phyloP scores from a whole-genome alignment of 495 filamentous ascomycete species.

The Aspergillus nanangensis region DNA sequence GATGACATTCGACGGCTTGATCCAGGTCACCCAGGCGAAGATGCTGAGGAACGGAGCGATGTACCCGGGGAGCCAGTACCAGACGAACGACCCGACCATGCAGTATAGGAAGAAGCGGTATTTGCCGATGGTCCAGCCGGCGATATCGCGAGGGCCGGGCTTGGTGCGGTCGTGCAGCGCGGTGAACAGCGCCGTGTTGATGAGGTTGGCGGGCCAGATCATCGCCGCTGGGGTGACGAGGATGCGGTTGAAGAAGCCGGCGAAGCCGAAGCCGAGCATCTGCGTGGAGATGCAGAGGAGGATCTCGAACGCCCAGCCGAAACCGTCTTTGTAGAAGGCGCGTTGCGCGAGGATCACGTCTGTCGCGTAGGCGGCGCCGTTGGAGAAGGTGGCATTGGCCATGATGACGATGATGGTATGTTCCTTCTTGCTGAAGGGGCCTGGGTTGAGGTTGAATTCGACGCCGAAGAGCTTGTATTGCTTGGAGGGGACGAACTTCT shows the following conservation, averaged over 20 bases:
- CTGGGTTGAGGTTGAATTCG: slow-evolving; percentile 58
- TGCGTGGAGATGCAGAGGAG: slow-evolving; percentile 66
- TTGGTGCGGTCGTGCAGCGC: slow-evolving; percentile 63
- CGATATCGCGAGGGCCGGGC: slow-evolving; percentile 51
- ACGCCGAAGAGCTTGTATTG: slow-evolving; percentile 51
- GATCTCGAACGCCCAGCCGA: slow-evolving; percentile 64
- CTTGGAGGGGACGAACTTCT: slow-evolving; percentile 45
- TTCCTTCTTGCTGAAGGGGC: slow-evolving; percentile 73
- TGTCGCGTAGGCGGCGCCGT: slow-evolving; percentile 35
- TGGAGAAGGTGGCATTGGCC: slow-evolving; percentile 46
- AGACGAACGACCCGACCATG: slow-evolving; percentile 52
- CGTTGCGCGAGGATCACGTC: slow-evolving; percentile 34
- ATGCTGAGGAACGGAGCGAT: slow-evolving; percentile 44
- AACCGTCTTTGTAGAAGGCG: slow-evolving; percentile 62
- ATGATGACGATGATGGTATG: slow-evolving; percentile 73
- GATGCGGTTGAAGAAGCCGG: slow-evolving; percentile 62
- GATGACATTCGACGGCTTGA: slow-evolving; percentile 44
- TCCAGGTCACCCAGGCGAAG: slow-evolving; percentile 46
- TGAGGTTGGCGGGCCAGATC: slow-evolving; percentile 70
- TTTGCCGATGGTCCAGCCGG: slow-evolving; percentile 62
- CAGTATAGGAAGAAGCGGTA: slow-evolving; percentile 63
- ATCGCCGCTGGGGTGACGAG: slow-evolving; percentile 61
- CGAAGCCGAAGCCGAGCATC: slow-evolving; percentile 67
- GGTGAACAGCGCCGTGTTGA: slow-evolving; percentile 61
- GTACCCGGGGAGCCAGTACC: slow-evolving; percentile 56